Percentiles rank a stretch among this genome's conserved stretches.
phyloP scores from a whole-genome alignment of 495 filamentous ascomycete species.

The Chaetomium cochliodes region DNA sequence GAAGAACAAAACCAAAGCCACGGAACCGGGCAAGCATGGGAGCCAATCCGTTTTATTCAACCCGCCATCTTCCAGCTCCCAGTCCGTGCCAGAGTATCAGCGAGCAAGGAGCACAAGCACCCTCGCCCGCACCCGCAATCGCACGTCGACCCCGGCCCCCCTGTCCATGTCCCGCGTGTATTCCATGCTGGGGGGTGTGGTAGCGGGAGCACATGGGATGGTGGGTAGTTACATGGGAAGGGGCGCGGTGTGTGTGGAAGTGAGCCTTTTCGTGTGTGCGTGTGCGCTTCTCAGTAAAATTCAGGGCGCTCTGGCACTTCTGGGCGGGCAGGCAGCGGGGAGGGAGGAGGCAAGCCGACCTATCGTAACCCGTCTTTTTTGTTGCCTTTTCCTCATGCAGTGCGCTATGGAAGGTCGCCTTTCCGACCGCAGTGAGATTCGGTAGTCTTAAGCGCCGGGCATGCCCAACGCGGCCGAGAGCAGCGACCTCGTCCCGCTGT shows the following conservation, averaged over 20 bases:
- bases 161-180: conserved; percentile 15
- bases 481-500: conserved; percentile 11
- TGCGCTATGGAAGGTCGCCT: conserved; percentile 24
- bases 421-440: conserved; percentile 31
- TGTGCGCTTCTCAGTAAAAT: conserved; percentile 1
- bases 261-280: not conserved
- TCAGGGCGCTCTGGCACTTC: not conserved
- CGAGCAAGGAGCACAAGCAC: conserved; percentile 6
- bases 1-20: conserved; percentile 8
- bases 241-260: too few relatives aligned
- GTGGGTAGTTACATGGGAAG: not conserved
- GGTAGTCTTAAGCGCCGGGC: conserved; percentile 31
- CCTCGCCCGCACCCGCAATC: conserved; percentile 1
- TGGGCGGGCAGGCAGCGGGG: not conserved
- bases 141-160: not conserved
- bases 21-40: conserved; percentile 4
- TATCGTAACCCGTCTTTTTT: conserved; percentile 7
- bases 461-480: conserved; percentile 13
- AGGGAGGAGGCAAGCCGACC: conserved; percentile 3
- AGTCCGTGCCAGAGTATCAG: not conserved
- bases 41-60: conserved; percentile 25
- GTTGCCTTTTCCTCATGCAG: conserved; percentile 27
- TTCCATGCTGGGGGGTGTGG: conserved; percentile 7
- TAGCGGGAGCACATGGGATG: not conserved
- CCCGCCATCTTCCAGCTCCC: not conserved